Evolutionary conservation across 768 basidiomycete genomes (phyloP).

Genomic region (Lactarius pseudohatsudake): DNA sequence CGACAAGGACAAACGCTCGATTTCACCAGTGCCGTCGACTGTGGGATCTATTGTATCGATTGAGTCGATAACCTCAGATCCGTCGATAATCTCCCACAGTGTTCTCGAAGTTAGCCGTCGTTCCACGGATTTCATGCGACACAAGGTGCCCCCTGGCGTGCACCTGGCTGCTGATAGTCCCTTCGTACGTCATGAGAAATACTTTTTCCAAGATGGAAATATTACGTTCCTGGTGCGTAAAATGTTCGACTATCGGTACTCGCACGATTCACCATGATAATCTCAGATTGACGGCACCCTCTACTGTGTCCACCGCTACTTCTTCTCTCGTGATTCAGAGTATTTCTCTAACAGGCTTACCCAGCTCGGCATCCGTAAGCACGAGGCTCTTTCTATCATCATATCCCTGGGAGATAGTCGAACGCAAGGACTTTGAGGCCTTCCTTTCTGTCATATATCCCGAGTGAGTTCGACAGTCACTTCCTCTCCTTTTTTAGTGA

Average conservation of each 20-base stretch:
- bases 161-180: constrained; percentile 1
- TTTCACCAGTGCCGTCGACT: constrained; percentile 13
- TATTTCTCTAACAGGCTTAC: constrained; percentile 21
- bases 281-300: constrained; percentile 21
- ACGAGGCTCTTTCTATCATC: constrained; percentile 18
- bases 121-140: not conserved
- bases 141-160: not conserved
- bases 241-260: not conserved
- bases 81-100: not conserved
- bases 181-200: constrained; percentile 22
- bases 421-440: constrained; percentile 26
- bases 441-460: constrained; percentile 31
- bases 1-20: constrained; percentile 1
- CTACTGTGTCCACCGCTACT: constrained; percentile 25
- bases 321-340: constrained; percentile 23
- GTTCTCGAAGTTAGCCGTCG: not conserved
- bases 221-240: constrained; percentile 24
- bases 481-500: not conserved
- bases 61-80: constrained; percentile 11
- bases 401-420: constrained; percentile 21
- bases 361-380: constrained; percentile 17
- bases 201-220: constrained; percentile 28
- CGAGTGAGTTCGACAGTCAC: constrained; percentile 13
- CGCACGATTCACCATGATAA: not conserved
- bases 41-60: constrained; percentile 17